phyloP scores from a whole-genome alignment of 441 rosid genomes.

The Brassica hybrid region DNA sequence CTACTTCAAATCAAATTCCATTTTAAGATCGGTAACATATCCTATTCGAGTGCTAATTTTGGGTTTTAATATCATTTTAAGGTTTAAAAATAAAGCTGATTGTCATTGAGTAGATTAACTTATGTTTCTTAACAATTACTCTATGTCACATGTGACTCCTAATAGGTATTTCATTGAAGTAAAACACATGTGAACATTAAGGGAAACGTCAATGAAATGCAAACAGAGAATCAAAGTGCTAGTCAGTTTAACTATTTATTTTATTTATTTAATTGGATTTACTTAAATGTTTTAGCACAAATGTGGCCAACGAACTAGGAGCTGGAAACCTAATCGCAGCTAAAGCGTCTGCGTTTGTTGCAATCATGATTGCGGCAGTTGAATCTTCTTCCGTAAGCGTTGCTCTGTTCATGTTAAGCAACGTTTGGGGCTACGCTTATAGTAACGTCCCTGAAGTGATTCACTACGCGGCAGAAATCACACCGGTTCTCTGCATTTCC shows the following conservation, averaged over 20 bases:
- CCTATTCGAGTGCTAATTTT: background rate
- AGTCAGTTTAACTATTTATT: background rate
- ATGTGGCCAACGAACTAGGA: constrained; percentile 63
- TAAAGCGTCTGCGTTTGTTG: constrained; percentile 34
- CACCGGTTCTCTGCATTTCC: constrained; percentile 45
- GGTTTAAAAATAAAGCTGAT: background rate
- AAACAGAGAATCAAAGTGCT: background rate
- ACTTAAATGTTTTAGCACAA: constrained; percentile 40
- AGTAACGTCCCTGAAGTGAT: constrained; percentile 44
- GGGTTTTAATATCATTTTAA: background rate
- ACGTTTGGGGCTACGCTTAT: constrained; percentile 46
- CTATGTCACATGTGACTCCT: background rate
- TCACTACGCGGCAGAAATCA: constrained; percentile 42
- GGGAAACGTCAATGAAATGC: background rate
- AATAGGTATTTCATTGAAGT: background rate
- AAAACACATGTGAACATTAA: background rate
- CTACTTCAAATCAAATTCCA: background rate
- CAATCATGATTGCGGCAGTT: constrained; percentile 27
- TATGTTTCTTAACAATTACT: background rate
- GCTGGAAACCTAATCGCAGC: constrained; percentile 52
- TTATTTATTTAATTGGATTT: background rate
- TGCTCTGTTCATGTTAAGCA: constrained; percentile 40
- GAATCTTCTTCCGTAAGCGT: constrained; percentile 36
- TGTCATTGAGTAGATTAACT: background rate
- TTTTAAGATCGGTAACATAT: background rate